A percentile compares a stretch with the other conserved stretches of the same genome.
Conservation (phyloP, 148 eudicot genomes). For the Linanthus parryae region DNA sequence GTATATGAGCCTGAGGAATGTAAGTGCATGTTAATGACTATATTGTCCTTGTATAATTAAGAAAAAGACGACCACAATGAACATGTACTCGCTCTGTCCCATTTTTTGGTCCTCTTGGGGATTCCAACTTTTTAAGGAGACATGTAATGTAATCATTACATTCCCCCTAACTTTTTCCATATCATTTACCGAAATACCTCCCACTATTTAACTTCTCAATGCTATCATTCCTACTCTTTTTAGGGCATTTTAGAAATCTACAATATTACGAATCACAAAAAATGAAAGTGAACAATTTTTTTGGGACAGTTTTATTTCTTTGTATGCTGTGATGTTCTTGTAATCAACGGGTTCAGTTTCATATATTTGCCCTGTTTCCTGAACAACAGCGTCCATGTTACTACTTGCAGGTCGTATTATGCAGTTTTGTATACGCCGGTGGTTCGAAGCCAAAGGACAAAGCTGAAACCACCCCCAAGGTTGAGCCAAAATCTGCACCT, state of each 20-base stretch:
- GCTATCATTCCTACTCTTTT: too few species aligned
- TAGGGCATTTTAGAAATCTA: neutral
- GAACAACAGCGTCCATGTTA: neutral
- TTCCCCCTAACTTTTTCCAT: too few species aligned
- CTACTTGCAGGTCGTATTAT: slow-evolving; percentile 57
- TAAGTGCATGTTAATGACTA: too few species aligned
- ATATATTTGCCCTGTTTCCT: neutral
- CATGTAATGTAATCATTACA: too few species aligned
- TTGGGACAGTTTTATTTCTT: neutral
- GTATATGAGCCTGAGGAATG: too few species aligned
- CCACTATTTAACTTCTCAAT: too few species aligned
- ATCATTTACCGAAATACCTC: too few species aligned
- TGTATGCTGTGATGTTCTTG: neutral
- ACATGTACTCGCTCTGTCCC: too few species aligned
- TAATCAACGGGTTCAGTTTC: neutral
- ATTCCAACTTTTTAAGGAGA: too few species aligned
- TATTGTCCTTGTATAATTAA: too few species aligned
- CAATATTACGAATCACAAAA: neutral
- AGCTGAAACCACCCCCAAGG: slow-evolving; percentile 21
- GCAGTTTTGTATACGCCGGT: slow-evolving; percentile 81
- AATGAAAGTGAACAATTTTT: neutral
- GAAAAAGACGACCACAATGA: too few species aligned
- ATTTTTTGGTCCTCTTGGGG: too few species aligned
- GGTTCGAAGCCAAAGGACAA: slow-evolving; percentile 41
- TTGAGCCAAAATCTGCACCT: slow-evolving; percentile 22